Base-by-base conservation (phyloP, 495 filamentous ascomycete species). In the Podospora pseudocomata region DNA sequence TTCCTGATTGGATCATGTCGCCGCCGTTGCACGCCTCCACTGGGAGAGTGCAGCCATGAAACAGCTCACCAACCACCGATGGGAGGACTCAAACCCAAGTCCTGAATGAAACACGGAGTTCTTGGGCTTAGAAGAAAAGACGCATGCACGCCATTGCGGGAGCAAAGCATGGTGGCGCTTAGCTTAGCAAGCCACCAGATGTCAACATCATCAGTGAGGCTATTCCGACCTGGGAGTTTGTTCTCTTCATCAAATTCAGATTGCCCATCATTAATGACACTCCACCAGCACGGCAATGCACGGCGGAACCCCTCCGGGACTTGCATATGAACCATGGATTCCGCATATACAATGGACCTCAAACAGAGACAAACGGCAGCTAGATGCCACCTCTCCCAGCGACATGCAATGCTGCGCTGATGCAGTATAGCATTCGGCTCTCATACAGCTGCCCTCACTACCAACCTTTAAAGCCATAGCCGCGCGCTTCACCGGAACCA, bases 61-160 rank as follows among this genome's bases (percentile, higher is more conserved):
- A 67, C 65, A 67, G 30, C 19, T 20, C 65, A 67, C 58, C 57
- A 30, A 63, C 58, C 49, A 63, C 58, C 15, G 65, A 58, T 32
- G 34, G 34, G 65, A 67, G 56, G 60, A 67, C 53, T 55, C 11
- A 28, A 56, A 26, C 18, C 65, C 59, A 58, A 67, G 58, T 59
- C 34, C 28, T 62, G 7, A 7, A 1, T 67, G 65, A 67, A 67
- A 67, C 65, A 56, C 57, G 65, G 65, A 62, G 65, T 5, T 49
- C 39, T 49, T 49, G 13, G 39, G 60, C 19, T 34, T 20, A 6
- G 23, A 65, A 65, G 63, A 65, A 65, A 27, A 34, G 44, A 19
- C 63, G 23, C 30, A 65, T 65, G 55, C 55, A 58, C 55, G 55
- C n/a, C n/a, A 58, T 58, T 5, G 55, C 55, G 55, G n/a, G n/a